Percentiles rank a stretch among this genome's conserved stretches.
These are phyloP conservation scores for Astraeus odoratus DNA, from an alignment of 768 basidiomycete genomes.

Conservation along the genomic window DNA sequence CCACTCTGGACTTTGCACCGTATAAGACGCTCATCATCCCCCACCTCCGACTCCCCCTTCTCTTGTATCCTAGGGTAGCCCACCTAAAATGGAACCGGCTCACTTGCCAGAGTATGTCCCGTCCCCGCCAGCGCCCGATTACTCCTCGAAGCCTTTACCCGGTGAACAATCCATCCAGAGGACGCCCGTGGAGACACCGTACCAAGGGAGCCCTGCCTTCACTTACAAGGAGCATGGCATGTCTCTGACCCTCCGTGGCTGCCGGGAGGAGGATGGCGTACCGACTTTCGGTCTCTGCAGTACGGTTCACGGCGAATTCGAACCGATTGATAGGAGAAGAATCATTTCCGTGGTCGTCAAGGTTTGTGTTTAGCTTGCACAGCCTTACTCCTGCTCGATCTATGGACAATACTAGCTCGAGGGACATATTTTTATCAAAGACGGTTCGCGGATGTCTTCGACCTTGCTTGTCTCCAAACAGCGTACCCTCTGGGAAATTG, in stretches of 20 bases:
- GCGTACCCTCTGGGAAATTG: slow-evolving; percentile 16
- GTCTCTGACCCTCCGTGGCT: slow-evolving; percentile 23
- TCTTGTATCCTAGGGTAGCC: slow-evolving; percentile 8
- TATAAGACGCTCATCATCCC: neutral
- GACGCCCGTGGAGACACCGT: slow-evolving; percentile 26
- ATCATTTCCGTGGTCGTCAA: slow-evolving; percentile 21
- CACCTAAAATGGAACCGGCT: slow-evolving; percentile 6
- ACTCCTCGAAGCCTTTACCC: slow-evolving; percentile 46
- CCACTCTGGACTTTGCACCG: neutral
- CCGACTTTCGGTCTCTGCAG: slow-evolving; percentile 27
- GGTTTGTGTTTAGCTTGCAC: slow-evolving; percentile 12
- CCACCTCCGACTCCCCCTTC: neutral
- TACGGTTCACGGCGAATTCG: slow-evolving; percentile 23
- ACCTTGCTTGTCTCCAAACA: slow-evolving; percentile 21
- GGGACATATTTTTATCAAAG: slow-evolving; percentile 17
- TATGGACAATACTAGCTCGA: slow-evolving; percentile 14
- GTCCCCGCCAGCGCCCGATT: slow-evolving; percentile 47
- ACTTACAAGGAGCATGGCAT: slow-evolving; percentile 26
- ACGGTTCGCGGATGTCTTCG: slow-evolving; percentile 2
- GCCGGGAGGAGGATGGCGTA: slow-evolving; percentile 24
- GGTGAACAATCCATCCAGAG: slow-evolving; percentile 50
- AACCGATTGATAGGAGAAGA: slow-evolving; percentile 18
- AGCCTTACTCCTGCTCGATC: neutral
- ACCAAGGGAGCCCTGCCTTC: slow-evolving; percentile 19
- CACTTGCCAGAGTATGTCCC: slow-evolving; percentile 48